Percentiles rank a stretch among this genome's conserved stretches.
Conservation (phyloP, 2,329 filamentous ascomycete genomes). For the Hymenoscyphus fructigenus region DNA sequence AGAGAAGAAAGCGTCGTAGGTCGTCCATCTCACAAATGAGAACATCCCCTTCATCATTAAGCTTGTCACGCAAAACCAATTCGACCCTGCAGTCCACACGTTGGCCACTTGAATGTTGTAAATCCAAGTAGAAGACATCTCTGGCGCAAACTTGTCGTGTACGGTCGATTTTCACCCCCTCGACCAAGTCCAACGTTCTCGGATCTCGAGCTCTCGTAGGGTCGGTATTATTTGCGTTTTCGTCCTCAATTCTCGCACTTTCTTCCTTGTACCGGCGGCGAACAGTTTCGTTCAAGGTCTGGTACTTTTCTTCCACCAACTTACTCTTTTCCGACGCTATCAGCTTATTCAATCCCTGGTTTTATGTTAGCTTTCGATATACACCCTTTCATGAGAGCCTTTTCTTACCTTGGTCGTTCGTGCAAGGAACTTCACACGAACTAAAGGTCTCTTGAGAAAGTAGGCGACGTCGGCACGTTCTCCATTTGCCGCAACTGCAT, state of each 20-base stretch:
- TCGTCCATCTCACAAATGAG: constrained; percentile 87
- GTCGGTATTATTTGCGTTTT: constrained; percentile 83
- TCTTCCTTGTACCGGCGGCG: constrained; percentile 74
- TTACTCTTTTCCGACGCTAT: constrained; percentile 46
- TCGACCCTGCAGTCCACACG: constrained; percentile 87
- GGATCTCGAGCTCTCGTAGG: constrained; percentile 77
- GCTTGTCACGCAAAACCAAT: constrained; percentile 79
- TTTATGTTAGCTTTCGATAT: constrained; percentile 2
- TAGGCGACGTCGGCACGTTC: constrained; percentile 94
- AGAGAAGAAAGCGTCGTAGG: constrained; percentile 75
- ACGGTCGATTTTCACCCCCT: constrained; percentile 70
- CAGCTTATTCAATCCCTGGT: constrained; percentile 29
- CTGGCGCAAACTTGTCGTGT: constrained; percentile 81
- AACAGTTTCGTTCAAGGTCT: constrained; percentile 72
- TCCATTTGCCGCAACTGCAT: constrained; percentile 62
- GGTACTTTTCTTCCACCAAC: constrained; percentile 44
- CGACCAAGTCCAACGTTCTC: constrained; percentile 69
- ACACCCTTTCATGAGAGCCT: neutral
- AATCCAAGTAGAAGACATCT: constrained; percentile 82
- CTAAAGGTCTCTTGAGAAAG: constrained; percentile 82
- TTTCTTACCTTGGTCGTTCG: constrained; percentile 71
- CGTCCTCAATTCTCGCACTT: constrained; percentile 73
- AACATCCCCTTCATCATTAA: constrained; percentile 74
- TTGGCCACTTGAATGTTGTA: constrained; percentile 87
- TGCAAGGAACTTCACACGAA: constrained; percentile 82